These are phyloP conservation scores for Albophoma yamanashiensis DNA, from an alignment of 2,329 filamentous ascomycete genomes.

Conservation along the genomic window DNA sequence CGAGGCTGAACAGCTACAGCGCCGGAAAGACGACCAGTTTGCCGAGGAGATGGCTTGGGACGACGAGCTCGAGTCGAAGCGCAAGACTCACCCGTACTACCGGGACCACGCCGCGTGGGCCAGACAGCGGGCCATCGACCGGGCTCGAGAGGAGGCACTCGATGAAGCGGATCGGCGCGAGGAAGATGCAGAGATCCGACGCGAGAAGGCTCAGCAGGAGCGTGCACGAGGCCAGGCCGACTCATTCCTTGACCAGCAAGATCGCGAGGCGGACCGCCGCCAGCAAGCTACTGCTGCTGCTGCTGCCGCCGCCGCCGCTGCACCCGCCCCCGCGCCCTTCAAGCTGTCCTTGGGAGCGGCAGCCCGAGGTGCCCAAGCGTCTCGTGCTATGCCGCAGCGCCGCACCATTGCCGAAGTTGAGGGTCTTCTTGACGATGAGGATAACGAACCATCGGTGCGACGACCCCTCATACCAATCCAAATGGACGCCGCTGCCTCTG, in stretches of 20 bases:
- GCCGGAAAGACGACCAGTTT: slow-evolving; percentile 60
- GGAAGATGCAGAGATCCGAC: slow-evolving; percentile 65
- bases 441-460: slow-evolving; percentile 61
- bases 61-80: slow-evolving; percentile 69
- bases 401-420: slow-evolving; percentile 91
- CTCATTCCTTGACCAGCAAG: slow-evolving; percentile 79
- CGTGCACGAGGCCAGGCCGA: slow-evolving; percentile 78
- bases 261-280: slow-evolving; percentile 57
- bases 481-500: slow-evolving; percentile 56
- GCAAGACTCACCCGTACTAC: slow-evolving; percentile 75
- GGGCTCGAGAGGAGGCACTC: slow-evolving; percentile 60
- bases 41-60: slow-evolving; percentile 62
- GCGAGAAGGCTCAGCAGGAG: slow-evolving; percentile 61
- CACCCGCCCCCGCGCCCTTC: slow-evolving; percentile 62
- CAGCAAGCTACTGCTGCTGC: slow-evolving; percentile 18
- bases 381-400: slow-evolving; percentile 45
- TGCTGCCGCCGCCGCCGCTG: slow-evolving; percentile 17
- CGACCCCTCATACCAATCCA: slow-evolving; percentile 74
- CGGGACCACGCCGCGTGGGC: slow-evolving; percentile 77
- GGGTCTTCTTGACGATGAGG: slow-evolving; percentile 88
- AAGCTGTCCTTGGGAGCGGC: slow-evolving; percentile 88
- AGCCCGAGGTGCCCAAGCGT: slow-evolving; percentile 58
- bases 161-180: slow-evolving; percentile 76
- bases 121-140: slow-evolving; percentile 64
- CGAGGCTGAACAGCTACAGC: slow-evolving; percentile 55